These are phyloP conservation scores for Picochlorum sp. DNA, from an alignment of 139 green algal genomes.

Conservation along the genomic window DNA sequence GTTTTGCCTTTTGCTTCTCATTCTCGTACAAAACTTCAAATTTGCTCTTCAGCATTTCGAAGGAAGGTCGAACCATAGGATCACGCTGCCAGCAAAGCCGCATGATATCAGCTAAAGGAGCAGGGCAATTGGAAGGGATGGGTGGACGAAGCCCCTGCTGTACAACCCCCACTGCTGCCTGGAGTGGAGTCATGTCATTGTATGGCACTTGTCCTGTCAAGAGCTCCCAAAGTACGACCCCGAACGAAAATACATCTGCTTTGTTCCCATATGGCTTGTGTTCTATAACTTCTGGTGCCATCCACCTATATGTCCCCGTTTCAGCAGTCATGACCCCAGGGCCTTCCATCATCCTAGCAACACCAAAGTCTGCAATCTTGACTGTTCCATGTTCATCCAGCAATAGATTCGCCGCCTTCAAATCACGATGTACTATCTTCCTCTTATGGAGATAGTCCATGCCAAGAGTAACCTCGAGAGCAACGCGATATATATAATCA, in stretches of 20 bases:
- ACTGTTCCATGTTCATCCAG: constrained; percentile 86
- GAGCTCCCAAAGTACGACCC: constrained; percentile 88
- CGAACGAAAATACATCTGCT: constrained; percentile 77
- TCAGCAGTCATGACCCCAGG: constrained; percentile 95
- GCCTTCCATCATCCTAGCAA: constrained; percentile 77
- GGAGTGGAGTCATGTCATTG: constrained; percentile 79
- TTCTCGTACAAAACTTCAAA: constrained; percentile 33
- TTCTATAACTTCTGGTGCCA: constrained; percentile 99
- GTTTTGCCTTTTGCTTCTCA: constrained; percentile 33
- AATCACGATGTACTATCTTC: constrained; percentile 90
- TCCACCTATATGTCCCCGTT: constrained; percentile 99
- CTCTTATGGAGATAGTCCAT: constrained; percentile 99
- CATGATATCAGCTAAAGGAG: constrained; percentile 67
- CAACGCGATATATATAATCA: constrained; percentile 62
- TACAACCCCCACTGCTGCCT: constrained; percentile 89
- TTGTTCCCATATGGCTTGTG: constrained; percentile 81
- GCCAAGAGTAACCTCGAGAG: constrained; percentile 76
- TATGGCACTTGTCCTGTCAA: constrained; percentile 85
- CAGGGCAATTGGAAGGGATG: constrained; percentile 55
- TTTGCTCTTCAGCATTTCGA: constrained; percentile 36
- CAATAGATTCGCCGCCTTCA: constrained; percentile 89
- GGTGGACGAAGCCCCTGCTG: constrained; percentile 86
- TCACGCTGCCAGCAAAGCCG: constrained; percentile 59
- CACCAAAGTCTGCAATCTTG: constrained; percentile 96
- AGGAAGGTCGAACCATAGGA: constrained; percentile 25